These are phyloP conservation scores for Pestalotiopsis sp. DNA, from an alignment of 2,329 filamentous ascomycete species.

Conservation along the genomic window DNA sequence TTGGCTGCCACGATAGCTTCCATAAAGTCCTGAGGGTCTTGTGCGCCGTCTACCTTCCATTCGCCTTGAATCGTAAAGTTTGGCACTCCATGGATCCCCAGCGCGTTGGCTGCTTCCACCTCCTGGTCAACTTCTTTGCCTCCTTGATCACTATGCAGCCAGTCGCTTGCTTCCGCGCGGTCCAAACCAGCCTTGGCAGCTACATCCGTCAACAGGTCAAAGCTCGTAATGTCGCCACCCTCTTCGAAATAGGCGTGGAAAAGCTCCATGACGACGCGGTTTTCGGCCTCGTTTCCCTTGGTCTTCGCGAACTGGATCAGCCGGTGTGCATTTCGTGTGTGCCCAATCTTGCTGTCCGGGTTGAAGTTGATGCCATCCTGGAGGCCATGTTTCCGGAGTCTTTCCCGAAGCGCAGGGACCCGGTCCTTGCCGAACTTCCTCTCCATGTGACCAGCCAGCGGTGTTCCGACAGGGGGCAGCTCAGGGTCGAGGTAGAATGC, in stretches of 20 bases:
- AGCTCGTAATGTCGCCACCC: conserved; percentile 59
- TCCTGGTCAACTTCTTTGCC: conserved; percentile 54
- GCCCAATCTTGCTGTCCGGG: conserved; percentile 72
- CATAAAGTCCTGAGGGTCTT: conserved; percentile 65
- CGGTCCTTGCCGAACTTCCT: conserved; percentile 69
- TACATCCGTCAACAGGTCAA: conserved; percentile 47
- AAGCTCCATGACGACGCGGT: conserved; percentile 58
- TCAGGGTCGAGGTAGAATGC: conserved; percentile 81
- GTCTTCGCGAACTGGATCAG: conserved; percentile 70
- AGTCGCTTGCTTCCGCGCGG: conserved; percentile 45
- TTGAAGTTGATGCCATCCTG: conserved; percentile 74
- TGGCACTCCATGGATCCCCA: conserved; percentile 62
- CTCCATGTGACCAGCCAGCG: conserved; percentile 55
- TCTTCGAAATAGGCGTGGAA: conserved; percentile 63
- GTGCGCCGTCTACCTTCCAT: conserved; percentile 66
- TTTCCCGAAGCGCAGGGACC: conserved; percentile 56
- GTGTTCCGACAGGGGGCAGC: conserved; percentile 48
- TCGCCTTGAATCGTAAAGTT: conserved; percentile 68
- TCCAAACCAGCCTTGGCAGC: conserved; percentile 53
- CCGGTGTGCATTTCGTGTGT: conserved; percentile 79
- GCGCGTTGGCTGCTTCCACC: conserved; percentile 47
- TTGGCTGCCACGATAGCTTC: conserved; percentile 60
- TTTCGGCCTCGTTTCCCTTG: conserved; percentile 52
- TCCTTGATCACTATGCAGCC: conserved; percentile 30
- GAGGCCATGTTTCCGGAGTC: conserved; percentile 60